These are phyloP conservation scores for Leccinum subfulvum DNA, from an alignment of 1,284 basidiomycete species.

Conservation along the genomic window DNA sequence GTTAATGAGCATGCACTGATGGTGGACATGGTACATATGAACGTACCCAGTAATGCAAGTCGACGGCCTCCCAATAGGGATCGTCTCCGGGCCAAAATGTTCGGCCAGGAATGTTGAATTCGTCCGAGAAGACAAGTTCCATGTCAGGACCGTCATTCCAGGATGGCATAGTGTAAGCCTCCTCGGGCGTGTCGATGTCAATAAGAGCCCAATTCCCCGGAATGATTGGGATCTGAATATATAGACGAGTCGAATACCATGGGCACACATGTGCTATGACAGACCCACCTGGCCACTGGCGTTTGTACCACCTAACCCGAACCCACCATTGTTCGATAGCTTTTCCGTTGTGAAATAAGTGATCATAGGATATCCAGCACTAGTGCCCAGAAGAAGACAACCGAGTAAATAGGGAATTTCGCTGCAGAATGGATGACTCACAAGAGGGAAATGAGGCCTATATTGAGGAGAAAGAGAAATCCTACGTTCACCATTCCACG, in stretches of 20 bases:
- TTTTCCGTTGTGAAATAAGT: slow-evolving; percentile 45
- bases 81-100: slow-evolving; percentile 71
- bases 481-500: slow-evolving; percentile 67
- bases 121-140: slow-evolving; percentile 73
- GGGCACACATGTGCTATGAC: neutral
- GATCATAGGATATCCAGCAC: slow-evolving; percentile 54
- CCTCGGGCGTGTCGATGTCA: slow-evolving; percentile 63
- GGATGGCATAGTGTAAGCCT: slow-evolving; percentile 49
- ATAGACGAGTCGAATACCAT: slow-evolving; percentile 30
- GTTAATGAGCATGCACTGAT: slow-evolving; percentile 42
- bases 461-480: slow-evolving; percentile 54
- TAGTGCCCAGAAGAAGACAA: slow-evolving; percentile 21
- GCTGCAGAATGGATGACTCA: slow-evolving; percentile 31
- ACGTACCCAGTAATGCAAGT: slow-evolving; percentile 57
- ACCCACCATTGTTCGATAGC: slow-evolving; percentile 43
- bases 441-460: slow-evolving; percentile 53
- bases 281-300: slow-evolving; percentile 60
- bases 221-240: slow-evolving; percentile 45
- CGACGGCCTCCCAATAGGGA: slow-evolving; percentile 75
- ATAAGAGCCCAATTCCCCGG: slow-evolving; percentile 59
- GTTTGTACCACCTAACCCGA: slow-evolving; percentile 74
- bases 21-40: neutral
- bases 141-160: slow-evolving; percentile 47
- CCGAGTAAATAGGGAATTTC: neutral
- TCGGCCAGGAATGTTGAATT: slow-evolving; percentile 73